Conservation (phyloP, 176 grass and related monocot genomes). For the Triticum dicoccoides region DNA sequence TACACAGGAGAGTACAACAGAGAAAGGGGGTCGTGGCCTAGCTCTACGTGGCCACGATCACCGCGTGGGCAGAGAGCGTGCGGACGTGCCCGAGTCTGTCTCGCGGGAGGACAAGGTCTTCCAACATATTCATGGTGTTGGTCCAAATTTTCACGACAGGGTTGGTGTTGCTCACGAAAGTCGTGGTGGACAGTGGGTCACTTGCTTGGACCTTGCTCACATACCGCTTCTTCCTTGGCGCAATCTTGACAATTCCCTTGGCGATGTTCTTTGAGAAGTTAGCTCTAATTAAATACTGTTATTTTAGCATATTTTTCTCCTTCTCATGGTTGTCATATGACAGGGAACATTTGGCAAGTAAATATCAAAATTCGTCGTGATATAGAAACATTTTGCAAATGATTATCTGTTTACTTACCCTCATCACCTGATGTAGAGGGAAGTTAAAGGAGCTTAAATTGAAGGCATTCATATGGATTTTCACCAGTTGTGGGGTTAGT, state of each 20-base stretch:
- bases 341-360: background rate
- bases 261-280: slow-evolving; percentile 28
- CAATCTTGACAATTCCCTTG: slow-evolving; percentile 2
- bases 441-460: slow-evolving; percentile 35
- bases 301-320: background rate
- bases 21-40: too few species aligned
- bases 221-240: slow-evolving; percentile 27
- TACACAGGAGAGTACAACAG: too few species aligned
- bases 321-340: background rate
- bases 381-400: background rate
- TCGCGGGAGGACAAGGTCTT: too few species aligned
- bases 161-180: slow-evolving; percentile 28
- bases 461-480: slow-evolving; percentile 48
- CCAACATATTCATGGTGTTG: slow-evolving; percentile 7
- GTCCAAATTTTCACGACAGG: slow-evolving; percentile 4
- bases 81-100: too few species aligned
- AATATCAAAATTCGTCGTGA: background rate
- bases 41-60: too few species aligned
- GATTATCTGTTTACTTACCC: background rate
- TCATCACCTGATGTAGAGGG: slow-evolving; percentile 12
- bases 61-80: too few species aligned
- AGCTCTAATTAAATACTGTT: background rate
- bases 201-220: background rate
- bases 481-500: slow-evolving; percentile 44
- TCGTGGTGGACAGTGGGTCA: slow-evolving; percentile 18